Evolutionary conservation across 495 filamentous ascomycete genomes (phyloP), one percentile per base, ranked within the genome.

Genomic region (Delitschia confertaspora): DNA sequence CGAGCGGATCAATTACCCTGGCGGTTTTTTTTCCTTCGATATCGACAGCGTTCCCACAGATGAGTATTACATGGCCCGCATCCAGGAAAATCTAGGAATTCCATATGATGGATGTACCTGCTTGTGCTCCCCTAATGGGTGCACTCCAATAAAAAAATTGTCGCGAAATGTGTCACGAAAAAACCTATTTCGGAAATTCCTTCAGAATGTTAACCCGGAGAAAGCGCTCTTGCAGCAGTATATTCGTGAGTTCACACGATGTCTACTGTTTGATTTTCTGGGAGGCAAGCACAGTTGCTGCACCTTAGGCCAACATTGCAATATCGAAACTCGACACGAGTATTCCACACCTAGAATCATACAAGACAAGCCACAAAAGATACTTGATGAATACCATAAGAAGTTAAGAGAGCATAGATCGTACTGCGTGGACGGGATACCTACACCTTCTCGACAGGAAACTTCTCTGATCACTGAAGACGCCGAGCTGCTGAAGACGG

Each of bases 81-180:
- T 41, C 18, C 38, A 41, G 23, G 23, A 41, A 27, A 24, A 25
- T 27, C 8, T 41, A 5, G 38, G 38, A 7, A 41, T 41, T 41
- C 38, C 38, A 29, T 41, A 41, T 27, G 38, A 41, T 41, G 22
- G 30, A 14, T 41, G 38, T 41, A 41, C 19, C 14, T 41, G 38
- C 23, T 13, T 16, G 10, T 41, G 38, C 38, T 41, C 38, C 30
- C 38, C 38, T 23, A 29, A 16, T 9, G 38, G 38, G 21, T 41
- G 38, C 38, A 27, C 20, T 41, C 38, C 38, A 9, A 16, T 41
- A 20, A 29, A 29, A 16, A 27, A 13, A 27, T 24, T 41, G 3
- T 9, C 4, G 11, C n/a, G 18, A 16, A 10, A 41, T 18, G 22
- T 8, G n/a, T n/a, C n/a, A n/a, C n/a, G n/a, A n/a, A n/a, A n/a